phyloP scores from a whole-genome alignment of 2,329 filamentous ascomycete genomes.

The Aspergillus novofumigatus region DNA sequence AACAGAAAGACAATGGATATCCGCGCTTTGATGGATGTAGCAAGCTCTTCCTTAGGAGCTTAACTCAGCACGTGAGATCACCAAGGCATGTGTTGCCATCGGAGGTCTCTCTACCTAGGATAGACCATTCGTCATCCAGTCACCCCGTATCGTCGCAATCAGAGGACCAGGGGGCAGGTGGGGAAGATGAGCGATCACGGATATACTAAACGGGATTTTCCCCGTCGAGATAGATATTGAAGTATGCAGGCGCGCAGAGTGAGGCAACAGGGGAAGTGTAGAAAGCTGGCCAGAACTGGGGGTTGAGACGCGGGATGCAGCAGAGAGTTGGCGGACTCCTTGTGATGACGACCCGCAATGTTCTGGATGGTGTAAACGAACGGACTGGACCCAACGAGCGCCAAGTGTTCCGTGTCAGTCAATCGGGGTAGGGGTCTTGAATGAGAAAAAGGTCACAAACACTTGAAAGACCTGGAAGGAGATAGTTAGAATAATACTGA shows the following conservation, averaged over 20 bases:
- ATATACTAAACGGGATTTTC: neutral
- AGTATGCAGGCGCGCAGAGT: neutral
- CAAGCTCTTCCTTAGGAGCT: constrained; percentile 19
- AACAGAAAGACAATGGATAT: constrained; percentile 10
- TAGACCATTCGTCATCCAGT: constrained; percentile 36
- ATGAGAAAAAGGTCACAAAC: neutral
- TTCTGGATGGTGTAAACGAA: neutral
- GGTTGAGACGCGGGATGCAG: constrained; percentile 9
- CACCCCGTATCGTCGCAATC: constrained; percentile 20
- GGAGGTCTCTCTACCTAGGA: constrained; percentile 27
- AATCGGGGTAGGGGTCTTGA: neutral
- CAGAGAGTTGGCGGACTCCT: constrained; percentile 7
- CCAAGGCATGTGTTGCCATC: constrained; percentile 34
- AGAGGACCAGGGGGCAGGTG: constrained; percentile 2
- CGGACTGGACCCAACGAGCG: neutral
- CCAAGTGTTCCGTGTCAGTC: neutral
- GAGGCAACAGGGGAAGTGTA: neutral
- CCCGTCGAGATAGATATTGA: neutral
- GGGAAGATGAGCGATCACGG: neutral
- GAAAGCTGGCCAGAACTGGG: neutral
- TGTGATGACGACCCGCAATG: constrained; percentile 14
- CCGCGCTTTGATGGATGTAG: constrained; percentile 15
- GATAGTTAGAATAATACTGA: neutral
- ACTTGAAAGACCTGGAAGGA: neutral
- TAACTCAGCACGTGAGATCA: constrained; percentile 22